These are phyloP conservation scores for Yamadazyma aaseri DNA, from an alignment of 1,139 yeast species.

Conservation along the genomic window DNA sequence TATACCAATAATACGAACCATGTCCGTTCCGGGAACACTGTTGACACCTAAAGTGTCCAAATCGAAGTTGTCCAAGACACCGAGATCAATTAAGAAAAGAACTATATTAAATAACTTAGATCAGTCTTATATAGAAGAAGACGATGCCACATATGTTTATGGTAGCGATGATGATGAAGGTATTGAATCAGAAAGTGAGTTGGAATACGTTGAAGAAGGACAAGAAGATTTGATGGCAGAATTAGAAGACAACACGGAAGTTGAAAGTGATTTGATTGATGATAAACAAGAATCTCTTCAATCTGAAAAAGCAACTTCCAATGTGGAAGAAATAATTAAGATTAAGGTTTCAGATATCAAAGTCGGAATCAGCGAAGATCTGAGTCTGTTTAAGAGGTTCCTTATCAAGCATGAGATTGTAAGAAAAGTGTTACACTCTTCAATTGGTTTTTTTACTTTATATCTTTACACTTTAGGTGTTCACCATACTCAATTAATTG, in stretches of 20 bases:
- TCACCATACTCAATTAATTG: slow-evolving; percentile 54
- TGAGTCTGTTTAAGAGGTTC: slow-evolving; percentile 43
- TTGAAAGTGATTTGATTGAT: slow-evolving; percentile 14
- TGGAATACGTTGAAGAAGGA: slow-evolving; percentile 11
- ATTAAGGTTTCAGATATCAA: slow-evolving; percentile 1
- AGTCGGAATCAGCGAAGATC: slow-evolving; percentile 5
- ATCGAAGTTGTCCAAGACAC: slow-evolving; percentile 7
- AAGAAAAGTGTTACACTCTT: slow-evolving; percentile 81
- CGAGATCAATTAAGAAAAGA: slow-evolving; percentile 13
- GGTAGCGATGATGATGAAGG: slow-evolving; percentile 23
- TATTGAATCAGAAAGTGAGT: slow-evolving; percentile 15
- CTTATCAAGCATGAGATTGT: slow-evolving; percentile 83
- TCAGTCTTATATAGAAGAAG: slow-evolving; percentile 36
- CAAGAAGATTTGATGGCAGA: slow-evolving; percentile 12
- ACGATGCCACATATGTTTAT: slow-evolving; percentile 35
- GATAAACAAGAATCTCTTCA: slow-evolving; percentile 11
- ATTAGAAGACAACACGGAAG: slow-evolving; percentile 14
- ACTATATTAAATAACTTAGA: slow-evolving; percentile 29
- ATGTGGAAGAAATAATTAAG: not conserved
- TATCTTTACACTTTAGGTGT: slow-evolving; percentile 67
- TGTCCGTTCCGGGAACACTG: slow-evolving; percentile 3
- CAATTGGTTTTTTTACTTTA: slow-evolving; percentile 79
- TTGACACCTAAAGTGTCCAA: slow-evolving; percentile 14
- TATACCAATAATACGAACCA: too few species aligned
- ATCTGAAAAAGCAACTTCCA: not conserved